Conservation (phyloP, 2,329 filamentous ascomycete species). For the Fusarium sp. region DNA sequence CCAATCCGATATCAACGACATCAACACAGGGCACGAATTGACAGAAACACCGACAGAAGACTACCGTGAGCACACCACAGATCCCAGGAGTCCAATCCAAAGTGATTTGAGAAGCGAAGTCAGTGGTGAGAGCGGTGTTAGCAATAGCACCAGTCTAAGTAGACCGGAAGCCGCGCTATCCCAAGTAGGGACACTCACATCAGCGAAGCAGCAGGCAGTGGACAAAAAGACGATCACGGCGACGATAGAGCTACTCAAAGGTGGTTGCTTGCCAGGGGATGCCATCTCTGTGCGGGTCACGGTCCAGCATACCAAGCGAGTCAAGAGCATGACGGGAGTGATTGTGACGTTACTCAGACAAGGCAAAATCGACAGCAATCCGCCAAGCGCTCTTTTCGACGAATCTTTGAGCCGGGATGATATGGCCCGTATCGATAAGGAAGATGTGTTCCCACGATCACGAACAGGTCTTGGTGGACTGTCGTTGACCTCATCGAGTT, state of each 20-base stretch:
- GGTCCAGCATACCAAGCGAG: conserved; percentile 87
- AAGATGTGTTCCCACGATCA: conserved; percentile 89
- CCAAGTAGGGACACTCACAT: conserved; percentile 49
- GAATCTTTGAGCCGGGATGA: conserved; percentile 68
- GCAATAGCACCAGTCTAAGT: conserved; percentile 73
- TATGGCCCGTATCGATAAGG: conserved; percentile 77
- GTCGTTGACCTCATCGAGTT: conserved; percentile 86
- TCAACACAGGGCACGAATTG: conserved; percentile 52
- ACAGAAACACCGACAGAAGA: conserved; percentile 59
- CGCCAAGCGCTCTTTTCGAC: conserved; percentile 63
- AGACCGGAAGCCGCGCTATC: conserved; percentile 59
- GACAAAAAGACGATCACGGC: conserved; percentile 85
- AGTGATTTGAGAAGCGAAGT: conserved; percentile 74
- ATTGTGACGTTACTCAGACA: conserved; percentile 94
- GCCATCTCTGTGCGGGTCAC: conserved; percentile 81
- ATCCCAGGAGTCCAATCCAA: conserved; percentile 58
- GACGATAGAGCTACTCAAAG: conserved; percentile 83
- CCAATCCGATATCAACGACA: conserved; percentile 55
- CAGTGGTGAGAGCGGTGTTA: conserved; percentile 77
- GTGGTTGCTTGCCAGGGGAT: conserved; percentile 89
- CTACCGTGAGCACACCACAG: conserved; percentile 51
- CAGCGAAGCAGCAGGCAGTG: conserved; percentile 58
- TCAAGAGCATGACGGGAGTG: conserved; percentile 92
- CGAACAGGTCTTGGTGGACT: conserved; percentile 87
- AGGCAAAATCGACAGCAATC: conserved; percentile 85